Evolutionary conservation across 805 yeast species (phyloP), one percentile per base, ranked within the genome.

Genomic region (Monosporozyma aerobia): DNA sequence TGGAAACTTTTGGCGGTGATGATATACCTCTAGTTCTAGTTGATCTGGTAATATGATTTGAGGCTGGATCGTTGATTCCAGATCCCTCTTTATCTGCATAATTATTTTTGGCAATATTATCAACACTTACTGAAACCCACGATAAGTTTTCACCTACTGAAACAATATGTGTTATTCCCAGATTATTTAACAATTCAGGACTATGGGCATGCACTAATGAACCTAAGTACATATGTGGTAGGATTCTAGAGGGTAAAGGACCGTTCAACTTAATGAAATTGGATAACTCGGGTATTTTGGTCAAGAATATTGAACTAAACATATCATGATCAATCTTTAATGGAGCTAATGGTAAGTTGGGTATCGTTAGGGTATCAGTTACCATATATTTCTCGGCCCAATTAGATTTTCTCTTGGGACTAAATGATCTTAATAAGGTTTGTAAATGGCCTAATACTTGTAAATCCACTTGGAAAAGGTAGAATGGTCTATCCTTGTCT

Each of bases 211-310:
- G 97, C 47, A 70, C 78, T 51, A 90, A 71, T 3, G 94, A 83
- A 0, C 98, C 98, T 51, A 92, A 72, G 62, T 90, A 92, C 55
- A 92, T 67, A 67, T 90, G 90, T 1, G 92, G 87, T 51, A 90
- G 69, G 3, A 92, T 84, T 50, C 87, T 72, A 0, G 97, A 89
- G 1, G 98, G 98, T 25, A 92, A 64, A 1, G 72, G 95, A 75
- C 25, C 97, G 90, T 63, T 76, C 45, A 68, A 50, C 54, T 63
- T 63, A 16, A 68, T 49, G 49, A 62, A 62, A 25, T 67, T 61
- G 46, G 63, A 60, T 40, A 63, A 63, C 5, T 62, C 52, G 5
- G 64, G 62, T 11, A 61, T 50, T 32, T 62, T 62, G 8, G 56
- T 52, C 49, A 70, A 68, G 52, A 71, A 63, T 44, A 68, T 66